These are phyloP conservation scores for Cercospora sesami DNA, from an alignment of 2,329 filamentous ascomycete species.

Conservation along the genomic window DNA sequence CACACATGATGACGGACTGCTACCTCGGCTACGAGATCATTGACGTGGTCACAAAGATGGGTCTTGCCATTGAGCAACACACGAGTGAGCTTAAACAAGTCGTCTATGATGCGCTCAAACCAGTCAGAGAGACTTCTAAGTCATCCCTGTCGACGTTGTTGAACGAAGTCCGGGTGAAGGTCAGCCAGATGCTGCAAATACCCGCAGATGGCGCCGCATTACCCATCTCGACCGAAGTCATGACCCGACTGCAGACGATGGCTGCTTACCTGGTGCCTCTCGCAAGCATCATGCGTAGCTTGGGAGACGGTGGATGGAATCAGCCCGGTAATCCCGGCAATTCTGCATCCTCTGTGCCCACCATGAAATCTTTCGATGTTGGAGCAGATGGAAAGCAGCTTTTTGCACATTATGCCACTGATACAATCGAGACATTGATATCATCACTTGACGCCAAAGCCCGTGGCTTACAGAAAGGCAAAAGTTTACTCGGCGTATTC, in stretches of 20 bases:
- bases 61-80: conserved; percentile 73
- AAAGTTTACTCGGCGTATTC: conserved; percentile 81
- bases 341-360: conserved; percentile 65
- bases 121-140: conserved; percentile 89
- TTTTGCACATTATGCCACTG: conserved; percentile 84
- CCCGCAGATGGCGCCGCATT: conserved; percentile 77
- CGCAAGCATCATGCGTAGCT: conserved; percentile 83
- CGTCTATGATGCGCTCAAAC: conserved; percentile 81
- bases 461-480: conserved; percentile 70
- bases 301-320: conserved; percentile 88
- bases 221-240: conserved; percentile 76
- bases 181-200: conserved; percentile 64
- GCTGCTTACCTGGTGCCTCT: conserved; percentile 82
- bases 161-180: conserved; percentile 75
- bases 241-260: conserved; percentile 83
- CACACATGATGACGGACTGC: conserved; percentile 84
- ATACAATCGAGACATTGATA: conserved; percentile 82
- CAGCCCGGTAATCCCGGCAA: conserved; percentile 55
- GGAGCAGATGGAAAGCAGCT: conserved; percentile 84
- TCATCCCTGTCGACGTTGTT: conserved; percentile 78
- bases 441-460: conserved; percentile 73
- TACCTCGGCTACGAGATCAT: conserved; percentile 94
- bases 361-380: conserved; percentile 78
- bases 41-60: conserved; percentile 79
- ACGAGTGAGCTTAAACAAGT: conserved; percentile 83